phyloP scores from a whole-genome alignment of 2,329 filamentous ascomycete species.

The Penicillium sp. region DNA sequence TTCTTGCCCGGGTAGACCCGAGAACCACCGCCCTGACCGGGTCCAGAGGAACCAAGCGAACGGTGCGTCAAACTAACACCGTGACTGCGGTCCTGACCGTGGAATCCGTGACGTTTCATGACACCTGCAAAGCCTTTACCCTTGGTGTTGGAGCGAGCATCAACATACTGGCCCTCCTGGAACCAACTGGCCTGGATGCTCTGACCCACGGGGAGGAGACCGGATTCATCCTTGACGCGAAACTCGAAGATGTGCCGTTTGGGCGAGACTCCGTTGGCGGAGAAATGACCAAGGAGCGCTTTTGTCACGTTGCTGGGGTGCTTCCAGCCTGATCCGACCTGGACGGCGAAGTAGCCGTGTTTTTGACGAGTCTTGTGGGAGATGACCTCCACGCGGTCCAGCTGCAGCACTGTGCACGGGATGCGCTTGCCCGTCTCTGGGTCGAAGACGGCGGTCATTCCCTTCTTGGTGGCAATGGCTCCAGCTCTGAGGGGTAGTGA shows the following conservation, averaged over 20 bases:
- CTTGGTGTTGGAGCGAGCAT: constrained; percentile 71
- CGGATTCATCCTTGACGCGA: constrained; percentile 67
- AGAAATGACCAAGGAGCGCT: constrained; percentile 82
- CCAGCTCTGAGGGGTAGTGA: constrained; percentile 68
- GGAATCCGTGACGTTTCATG: constrained; percentile 94
- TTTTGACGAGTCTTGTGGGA: constrained; percentile 73
- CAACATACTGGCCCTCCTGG: constrained; percentile 81
- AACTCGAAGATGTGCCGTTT: constrained; percentile 86
- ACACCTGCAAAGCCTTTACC: constrained; percentile 95
- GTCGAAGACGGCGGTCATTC: constrained; percentile 90
- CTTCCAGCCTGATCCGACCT: constrained; percentile 75
- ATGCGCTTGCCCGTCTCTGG: constrained; percentile 68
- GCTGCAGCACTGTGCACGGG: constrained; percentile 85
- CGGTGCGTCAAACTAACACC: constrained; percentile 94
- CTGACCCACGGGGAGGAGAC: constrained; percentile 70
- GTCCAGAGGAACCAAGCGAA: constrained; percentile 83
- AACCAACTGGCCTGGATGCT: constrained; percentile 86
- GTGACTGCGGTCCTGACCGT: constrained; percentile 84
- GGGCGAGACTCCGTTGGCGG: constrained; percentile 72
- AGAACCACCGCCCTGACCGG: constrained; percentile 85
- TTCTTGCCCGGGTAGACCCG: constrained; percentile 93
- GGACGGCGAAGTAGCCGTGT: constrained; percentile 92
- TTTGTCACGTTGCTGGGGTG: constrained; percentile 71
- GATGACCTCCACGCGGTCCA: constrained; percentile 87
- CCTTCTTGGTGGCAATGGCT: constrained; percentile 82